Conservation (phyloP, 768 basidiomycete species). For the Leccinum incarnatum region DNA sequence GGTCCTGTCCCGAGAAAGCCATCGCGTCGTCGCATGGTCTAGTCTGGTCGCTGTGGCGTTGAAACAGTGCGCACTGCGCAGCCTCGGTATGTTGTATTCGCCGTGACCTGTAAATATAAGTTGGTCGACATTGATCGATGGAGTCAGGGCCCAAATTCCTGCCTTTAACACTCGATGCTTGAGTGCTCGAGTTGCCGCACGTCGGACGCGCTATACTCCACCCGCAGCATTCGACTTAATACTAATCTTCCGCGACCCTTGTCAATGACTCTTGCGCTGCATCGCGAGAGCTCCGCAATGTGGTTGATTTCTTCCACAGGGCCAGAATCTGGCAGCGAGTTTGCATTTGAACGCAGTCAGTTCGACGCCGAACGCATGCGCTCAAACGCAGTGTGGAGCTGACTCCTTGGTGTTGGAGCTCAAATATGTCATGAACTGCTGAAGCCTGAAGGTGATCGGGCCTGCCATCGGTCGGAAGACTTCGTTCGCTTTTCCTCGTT, state of each 20-base stretch:
- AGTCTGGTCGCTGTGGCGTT: too few species aligned
- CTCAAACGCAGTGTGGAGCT: background rate
- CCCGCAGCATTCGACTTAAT: background rate
- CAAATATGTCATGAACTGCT: background rate
- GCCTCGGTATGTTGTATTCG: background rate
- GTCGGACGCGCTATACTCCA: background rate
- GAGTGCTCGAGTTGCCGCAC: background rate
- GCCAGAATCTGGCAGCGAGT: background rate
- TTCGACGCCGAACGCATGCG: background rate
- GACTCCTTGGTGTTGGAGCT: background rate
- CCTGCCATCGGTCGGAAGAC: background rate
- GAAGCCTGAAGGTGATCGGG: background rate
- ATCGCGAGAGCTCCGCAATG: background rate
- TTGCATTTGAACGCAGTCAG: background rate
- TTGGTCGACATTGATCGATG: background rate
- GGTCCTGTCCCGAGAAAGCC: too few species aligned
- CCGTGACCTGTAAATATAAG: background rate
- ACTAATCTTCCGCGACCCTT: background rate
- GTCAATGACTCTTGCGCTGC: background rate
- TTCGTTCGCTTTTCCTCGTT: background rate
- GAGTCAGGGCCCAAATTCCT: background rate
- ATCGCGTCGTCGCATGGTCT: too few species aligned
- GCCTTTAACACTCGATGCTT: background rate
- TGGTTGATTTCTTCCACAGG: background rate
- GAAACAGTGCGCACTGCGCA: background rate